These are phyloP conservation scores for Fusarium hainanense DNA, from an alignment of 2,329 filamentous ascomycete genomes.

Conservation along the genomic window DNA sequence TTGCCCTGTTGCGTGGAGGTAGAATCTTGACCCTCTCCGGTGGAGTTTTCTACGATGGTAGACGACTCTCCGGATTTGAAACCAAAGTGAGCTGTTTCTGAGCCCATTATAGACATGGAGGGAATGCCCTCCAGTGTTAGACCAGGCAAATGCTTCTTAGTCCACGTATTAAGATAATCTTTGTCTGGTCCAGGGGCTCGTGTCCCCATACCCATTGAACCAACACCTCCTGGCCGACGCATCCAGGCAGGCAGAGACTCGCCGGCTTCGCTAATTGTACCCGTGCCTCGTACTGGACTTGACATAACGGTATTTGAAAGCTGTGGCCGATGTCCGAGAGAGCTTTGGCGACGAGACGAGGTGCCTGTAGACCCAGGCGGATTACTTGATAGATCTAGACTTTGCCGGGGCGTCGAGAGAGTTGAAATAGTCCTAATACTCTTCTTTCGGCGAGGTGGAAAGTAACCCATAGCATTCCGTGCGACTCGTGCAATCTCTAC, in stretches of 20 bases:
- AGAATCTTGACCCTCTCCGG: slow-evolving; percentile 60
- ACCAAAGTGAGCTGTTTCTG: slow-evolving; percentile 68
- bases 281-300: slow-evolving; percentile 48
- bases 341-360: slow-evolving; percentile 58
- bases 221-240: slow-evolving; percentile 87
- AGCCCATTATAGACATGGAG: slow-evolving; percentile 73
- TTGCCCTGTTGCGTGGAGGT: slow-evolving; percentile 59
- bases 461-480: slow-evolving; percentile 85
- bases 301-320: slow-evolving; percentile 50
- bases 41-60: slow-evolving; percentile 63
- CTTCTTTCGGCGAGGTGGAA: slow-evolving; percentile 91
- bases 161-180: slow-evolving; percentile 86
- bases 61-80: slow-evolving; percentile 55
- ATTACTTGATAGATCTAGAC: slow-evolving; percentile 67
- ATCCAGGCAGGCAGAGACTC: slow-evolving; percentile 70
- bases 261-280: slow-evolving; percentile 52
- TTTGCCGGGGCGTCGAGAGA: slow-evolving; percentile 74
- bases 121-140: slow-evolving; percentile 76
- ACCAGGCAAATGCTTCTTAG: slow-evolving; percentile 83
- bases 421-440: slow-evolving; percentile 74
- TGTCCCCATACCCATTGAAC: slow-evolving; percentile 78
- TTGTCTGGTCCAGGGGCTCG: slow-evolving; percentile 83
- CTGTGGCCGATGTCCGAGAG: slow-evolving; percentile 52
- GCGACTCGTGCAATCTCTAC: slow-evolving; percentile 89
- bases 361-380: slow-evolving; percentile 52